Base-by-base conservation (phyloP, 495 filamentous ascomycete species). In the Penicillium cosmopolitanum region DNA sequence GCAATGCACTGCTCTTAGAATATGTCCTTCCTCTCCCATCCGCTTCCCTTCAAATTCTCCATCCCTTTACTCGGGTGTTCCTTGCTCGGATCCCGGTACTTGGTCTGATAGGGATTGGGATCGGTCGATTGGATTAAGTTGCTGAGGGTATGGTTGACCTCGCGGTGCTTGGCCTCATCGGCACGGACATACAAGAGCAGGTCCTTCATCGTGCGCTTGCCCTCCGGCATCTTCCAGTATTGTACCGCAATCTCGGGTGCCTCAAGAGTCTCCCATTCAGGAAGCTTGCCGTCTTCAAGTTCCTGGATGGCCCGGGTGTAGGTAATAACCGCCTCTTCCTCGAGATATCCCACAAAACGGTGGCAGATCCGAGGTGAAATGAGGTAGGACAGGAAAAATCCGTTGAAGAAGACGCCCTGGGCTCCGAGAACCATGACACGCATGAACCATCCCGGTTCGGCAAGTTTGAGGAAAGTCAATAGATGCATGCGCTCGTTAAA, bases 401-500 rank as follows among this genome's bases (percentile, higher is more conserved):
- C 85, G 74, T 98, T 98, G 84, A 96, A 97, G 79, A 95, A 97
- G 61, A 98, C 92, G 15, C 87, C 87, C 64, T 89, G 87, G 1
- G 93, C 91, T 9, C 85, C 92, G 34, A 97, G 81, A 40, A 96
- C 89, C 83, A 95, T 89, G 25, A 89, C 58, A 36, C 87, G 86
- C 93, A 97, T 96, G 82, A 96, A 94, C 81, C 83, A 78, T 25
- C 87, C 94, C 0, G 93, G 94, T 65, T 96, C 87, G 54, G 88
- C 89, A 78, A 98, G 87, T 74, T 96, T 93, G 66, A 97, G 84
- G 77, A 97, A 98, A 0, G 91, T 97, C 42, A 98, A 78, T 1
- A 98, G 86, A 63, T 98, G 94, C 91, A 98, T 97, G 1, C 94
- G 84, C 71, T 98, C 95, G 66, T 98, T 98, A 79, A 89, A 96